Evolutionary conservation across 768 basidiomycete genomes (phyloP), one percentile per base, ranked within the genome.

Genomic region (Floccularia luteovirens): DNA sequence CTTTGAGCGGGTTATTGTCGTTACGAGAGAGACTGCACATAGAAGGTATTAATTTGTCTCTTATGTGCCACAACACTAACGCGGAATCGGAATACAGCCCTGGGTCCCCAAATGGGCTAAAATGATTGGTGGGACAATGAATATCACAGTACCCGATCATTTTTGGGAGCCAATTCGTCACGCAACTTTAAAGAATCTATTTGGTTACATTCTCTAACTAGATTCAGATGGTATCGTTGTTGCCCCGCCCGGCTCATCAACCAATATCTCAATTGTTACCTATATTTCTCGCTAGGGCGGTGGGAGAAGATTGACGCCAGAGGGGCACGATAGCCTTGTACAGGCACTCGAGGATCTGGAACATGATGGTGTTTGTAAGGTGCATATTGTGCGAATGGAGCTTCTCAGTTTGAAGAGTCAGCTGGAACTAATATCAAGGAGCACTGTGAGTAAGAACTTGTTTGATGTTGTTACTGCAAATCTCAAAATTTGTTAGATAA

Each of bases 1-100:
- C 27, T 80, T 86, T 48, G 74, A 77, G 30, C 70, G 69, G 12
- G 70, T 77, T 6, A 61, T 84, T 42, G 59, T 85, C 37, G 62
- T 77, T 31, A 81, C 77, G 54, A 71, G 82, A 21, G 67, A 66
- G 5, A 77, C 83, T 0, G 74, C 83, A 1, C 81, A 84, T 61
- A 53, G 41, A 43, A 28, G 27, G 27, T 28, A 28, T 8, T 28
- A 8, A 14, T n/a, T 14, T 28, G 27, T 28, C 14, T 28, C 14
- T 28, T 8, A 28, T 28, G 14, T n/a, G n/a, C n/a, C n/a, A n/a
- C n/a, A 28, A 28, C 8, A 28, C 10, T 28, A 28, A 14, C 27
- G 10, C 14, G 14, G 27, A 8, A 8, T 28, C 14, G 8, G 8
- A 14, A 28, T 28, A 28, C 27, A 8, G 27, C 27, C 27, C 14